A percentile compares a stretch with the other conserved stretches of the same genome.
These are phyloP conservation scores for Zygoascus sp. DNA, from an alignment of 1,139 yeast species.

Conservation along the genomic window DNA sequence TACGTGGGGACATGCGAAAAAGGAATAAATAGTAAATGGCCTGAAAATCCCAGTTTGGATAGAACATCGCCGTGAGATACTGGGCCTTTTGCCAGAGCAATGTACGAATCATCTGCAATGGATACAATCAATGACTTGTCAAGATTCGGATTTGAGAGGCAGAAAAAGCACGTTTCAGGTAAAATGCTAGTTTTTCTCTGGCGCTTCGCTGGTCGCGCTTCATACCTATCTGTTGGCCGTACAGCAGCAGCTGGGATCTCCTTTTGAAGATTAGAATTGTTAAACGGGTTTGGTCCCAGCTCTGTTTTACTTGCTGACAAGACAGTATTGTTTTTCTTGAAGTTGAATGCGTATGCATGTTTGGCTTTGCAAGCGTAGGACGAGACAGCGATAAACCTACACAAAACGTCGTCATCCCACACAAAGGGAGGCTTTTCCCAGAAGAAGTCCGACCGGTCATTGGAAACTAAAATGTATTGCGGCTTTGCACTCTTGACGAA, in stretches of 20 bases:
- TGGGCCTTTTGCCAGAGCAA: slow-evolving; percentile 88
- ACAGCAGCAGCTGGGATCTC: too few relatives aligned
- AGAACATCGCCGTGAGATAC: slow-evolving; percentile 44
- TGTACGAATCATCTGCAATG: slow-evolving; percentile 59
- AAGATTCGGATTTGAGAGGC: slow-evolving; percentile 73
- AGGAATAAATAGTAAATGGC: slow-evolving; percentile 82
- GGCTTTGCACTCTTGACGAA: slow-evolving; percentile 19
- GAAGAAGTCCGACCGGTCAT: slow-evolving; percentile 14
- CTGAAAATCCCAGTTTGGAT: slow-evolving; percentile 50
- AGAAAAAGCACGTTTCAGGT: slow-evolving; percentile 59
- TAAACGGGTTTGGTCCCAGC: neutral
- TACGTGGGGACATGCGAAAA: slow-evolving; percentile 62
- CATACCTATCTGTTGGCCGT: too few relatives aligned
- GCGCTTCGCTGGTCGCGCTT: neutral
- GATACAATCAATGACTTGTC: slow-evolving; percentile 79
- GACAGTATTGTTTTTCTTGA: slow-evolving; percentile 10
- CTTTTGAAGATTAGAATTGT: too few relatives aligned
- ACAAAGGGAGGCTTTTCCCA: slow-evolving; percentile 29
- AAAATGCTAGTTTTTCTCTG: slow-evolving; percentile 7
- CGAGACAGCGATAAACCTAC: slow-evolving; percentile 29
- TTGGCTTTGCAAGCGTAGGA: slow-evolving; percentile 22
- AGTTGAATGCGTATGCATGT: slow-evolving; percentile 30
- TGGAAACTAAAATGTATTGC: slow-evolving; percentile 23
- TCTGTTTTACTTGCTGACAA: neutral
- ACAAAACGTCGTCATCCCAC: slow-evolving; percentile 16